Conservation (phyloP, 2,329 filamentous ascomycete genomes). For the Ilyonectria destructans region DNA sequence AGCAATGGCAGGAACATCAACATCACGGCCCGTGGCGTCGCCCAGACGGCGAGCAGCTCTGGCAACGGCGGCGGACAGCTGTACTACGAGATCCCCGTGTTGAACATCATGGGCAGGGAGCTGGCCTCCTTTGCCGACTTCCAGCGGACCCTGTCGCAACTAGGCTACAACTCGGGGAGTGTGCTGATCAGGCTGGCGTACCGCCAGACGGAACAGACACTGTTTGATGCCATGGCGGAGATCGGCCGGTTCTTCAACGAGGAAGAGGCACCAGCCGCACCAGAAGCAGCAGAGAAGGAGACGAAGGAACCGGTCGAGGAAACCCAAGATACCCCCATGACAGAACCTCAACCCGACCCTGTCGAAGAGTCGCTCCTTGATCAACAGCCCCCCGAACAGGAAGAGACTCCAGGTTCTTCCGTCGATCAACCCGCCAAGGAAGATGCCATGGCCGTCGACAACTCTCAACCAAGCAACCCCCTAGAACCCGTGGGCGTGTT, state of each 20-base stretch:
- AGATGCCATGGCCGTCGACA: constrained; percentile 44
- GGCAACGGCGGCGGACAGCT: constrained; percentile 80
- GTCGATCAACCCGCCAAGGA: constrained; percentile 38
- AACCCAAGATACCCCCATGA: constrained; percentile 44
- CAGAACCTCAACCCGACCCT: constrained; percentile 35
- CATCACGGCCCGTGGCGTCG: constrained; percentile 87
- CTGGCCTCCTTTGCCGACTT: constrained; percentile 84
- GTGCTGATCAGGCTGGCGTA: constrained; percentile 86
- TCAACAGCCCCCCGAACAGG: constrained; percentile 19
- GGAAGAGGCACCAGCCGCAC: constrained; percentile 21
- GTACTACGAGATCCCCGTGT: constrained; percentile 88
- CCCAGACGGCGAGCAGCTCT: constrained; percentile 70
- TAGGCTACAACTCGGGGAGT: constrained; percentile 90
- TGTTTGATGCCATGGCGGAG: constrained; percentile 88
- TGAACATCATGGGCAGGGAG: constrained; percentile 88
- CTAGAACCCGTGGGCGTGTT: constrained; percentile 79
- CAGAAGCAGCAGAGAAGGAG: constrained; percentile 32
- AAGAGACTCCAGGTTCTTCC: constrained; percentile 27
- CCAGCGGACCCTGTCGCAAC: constrained; percentile 89
- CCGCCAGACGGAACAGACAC: constrained; percentile 80
- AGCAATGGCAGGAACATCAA: constrained; percentile 77
- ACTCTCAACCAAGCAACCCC: constrained; percentile 49
- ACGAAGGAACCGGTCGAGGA: constrained; percentile 29
- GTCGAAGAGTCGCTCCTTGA: constrained; percentile 15
- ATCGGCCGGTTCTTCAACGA: constrained; percentile 82